A percentile compares a stretch with the other conserved stretches of the same genome.
Conservation (phyloP, 371 early-diverging fungal species). For the Mortierella sp. region DNA sequence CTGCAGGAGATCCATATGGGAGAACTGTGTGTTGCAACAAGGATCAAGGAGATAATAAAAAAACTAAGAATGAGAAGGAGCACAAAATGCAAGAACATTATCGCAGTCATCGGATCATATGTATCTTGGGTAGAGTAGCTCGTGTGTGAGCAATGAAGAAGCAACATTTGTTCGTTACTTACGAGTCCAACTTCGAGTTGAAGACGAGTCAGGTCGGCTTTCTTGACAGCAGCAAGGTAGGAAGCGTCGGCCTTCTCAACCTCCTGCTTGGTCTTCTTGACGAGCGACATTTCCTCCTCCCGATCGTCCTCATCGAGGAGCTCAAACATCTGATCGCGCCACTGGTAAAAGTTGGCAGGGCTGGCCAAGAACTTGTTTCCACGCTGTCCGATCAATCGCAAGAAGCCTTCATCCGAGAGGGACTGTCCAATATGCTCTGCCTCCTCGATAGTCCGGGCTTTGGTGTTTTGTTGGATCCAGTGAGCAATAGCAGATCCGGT, state of each 20-base stretch:
- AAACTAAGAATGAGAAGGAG: constrained; percentile 6
- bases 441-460: constrained; percentile 73
- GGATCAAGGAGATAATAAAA: constrained; percentile 25
- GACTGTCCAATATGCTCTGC: constrained; percentile 82
- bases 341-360: constrained; percentile 78
- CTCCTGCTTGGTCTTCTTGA: constrained; percentile 72
- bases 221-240: constrained; percentile 73
- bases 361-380: constrained; percentile 78
- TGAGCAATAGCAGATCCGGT: constrained; percentile 78
- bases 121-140: background rate
- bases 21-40: constrained; percentile 57
- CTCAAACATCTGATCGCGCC: constrained; percentile 70
- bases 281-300: constrained; percentile 50
- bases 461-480: constrained; percentile 81
- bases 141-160: too few species aligned
- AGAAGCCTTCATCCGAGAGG: constrained; percentile 73
- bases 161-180: constrained; percentile 38
- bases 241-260: constrained; percentile 76
- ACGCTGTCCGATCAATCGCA: constrained; percentile 80
- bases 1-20: constrained; percentile 74
- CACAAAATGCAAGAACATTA: background rate
- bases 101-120: background rate
- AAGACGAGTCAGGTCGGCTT: constrained; percentile 76
- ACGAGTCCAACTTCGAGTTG: constrained; percentile 80
- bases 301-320: constrained; percentile 52